These are phyloP conservation scores for Leccinum huronense DNA, from an alignment of 1,284 basidiomycete species.

Conservation along the genomic window DNA sequence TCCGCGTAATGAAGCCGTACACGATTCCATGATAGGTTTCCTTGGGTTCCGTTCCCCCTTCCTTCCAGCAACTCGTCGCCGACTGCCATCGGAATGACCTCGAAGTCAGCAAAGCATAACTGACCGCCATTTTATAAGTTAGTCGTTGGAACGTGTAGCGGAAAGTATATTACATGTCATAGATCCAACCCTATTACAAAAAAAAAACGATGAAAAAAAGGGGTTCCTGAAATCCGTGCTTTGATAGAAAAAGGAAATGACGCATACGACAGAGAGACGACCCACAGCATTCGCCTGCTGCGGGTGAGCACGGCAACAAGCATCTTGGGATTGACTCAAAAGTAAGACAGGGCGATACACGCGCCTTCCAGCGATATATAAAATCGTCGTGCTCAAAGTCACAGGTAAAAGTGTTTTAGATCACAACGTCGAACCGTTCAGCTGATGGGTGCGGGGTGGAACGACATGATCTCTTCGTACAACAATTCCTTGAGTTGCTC, in stretches of 20 bases:
- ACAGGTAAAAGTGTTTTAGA: background rate
- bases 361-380: constrained; percentile 15
- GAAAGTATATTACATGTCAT: constrained; percentile 10
- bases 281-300: constrained; percentile 4
- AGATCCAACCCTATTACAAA: constrained; percentile 16
- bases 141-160: background rate
- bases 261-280: constrained; percentile 2
- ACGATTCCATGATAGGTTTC: background rate
- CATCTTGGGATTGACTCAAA: background rate
- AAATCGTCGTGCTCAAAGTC: constrained; percentile 10
- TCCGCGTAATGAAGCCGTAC: background rate
- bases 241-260: constrained; percentile 8
- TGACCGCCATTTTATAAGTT: background rate
- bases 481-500: constrained; percentile 71
- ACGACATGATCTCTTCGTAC: constrained; percentile 77
- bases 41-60: background rate
- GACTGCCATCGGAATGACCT: background rate
- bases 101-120: background rate
- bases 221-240: constrained; percentile 6
- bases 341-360: constrained; percentile 11
- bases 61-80: background rate
- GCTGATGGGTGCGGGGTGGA: constrained; percentile 64
- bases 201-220: constrained; percentile 2
- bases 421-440: constrained; percentile 22
- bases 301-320: background rate